phyloP scores from a whole-genome alignment of 805 yeast species.

The Wickerhamomyces hampshirensis region DNA sequence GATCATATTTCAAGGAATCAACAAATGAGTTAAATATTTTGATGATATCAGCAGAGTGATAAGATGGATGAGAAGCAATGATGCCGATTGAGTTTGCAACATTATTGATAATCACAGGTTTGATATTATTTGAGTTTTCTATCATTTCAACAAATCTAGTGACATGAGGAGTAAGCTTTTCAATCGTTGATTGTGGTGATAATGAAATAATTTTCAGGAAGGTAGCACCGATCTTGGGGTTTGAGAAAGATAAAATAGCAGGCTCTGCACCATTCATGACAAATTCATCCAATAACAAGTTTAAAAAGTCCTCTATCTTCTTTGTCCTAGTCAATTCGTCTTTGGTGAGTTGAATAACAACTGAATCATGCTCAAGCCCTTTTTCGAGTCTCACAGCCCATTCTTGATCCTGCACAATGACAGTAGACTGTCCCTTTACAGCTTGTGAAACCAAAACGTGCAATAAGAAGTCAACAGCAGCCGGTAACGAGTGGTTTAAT shows the following conservation, averaged over 20 bases:
- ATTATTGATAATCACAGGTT: constrained; percentile 26
- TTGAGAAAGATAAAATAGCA: constrained; percentile 20
- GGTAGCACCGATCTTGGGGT: constrained; percentile 31
- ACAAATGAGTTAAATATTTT: constrained; percentile 8
- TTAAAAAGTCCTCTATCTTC: constrained; percentile 31
- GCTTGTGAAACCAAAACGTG: constrained; percentile 66
- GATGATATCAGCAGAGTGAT: constrained; percentile 10
- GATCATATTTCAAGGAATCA: constrained; percentile 6
- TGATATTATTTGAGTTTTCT: constrained; percentile 13
- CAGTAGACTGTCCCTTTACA: constrained; percentile 43
- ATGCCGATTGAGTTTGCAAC: constrained; percentile 46
- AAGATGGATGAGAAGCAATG: constrained; percentile 38
- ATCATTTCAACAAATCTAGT: constrained; percentile 24
- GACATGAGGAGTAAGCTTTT: constrained; percentile 11
- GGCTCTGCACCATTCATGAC: constrained; percentile 11
- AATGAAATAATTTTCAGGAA: constrained; percentile 24
- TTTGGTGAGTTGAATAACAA: constrained; percentile 34
- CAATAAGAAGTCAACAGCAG: constrained; percentile 49
- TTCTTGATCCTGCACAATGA: constrained; percentile 62
- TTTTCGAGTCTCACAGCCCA: constrained; percentile 70
- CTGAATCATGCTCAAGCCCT: constrained; percentile 57
- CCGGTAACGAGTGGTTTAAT: constrained; percentile 30
- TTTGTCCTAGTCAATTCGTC: constrained; percentile 19
- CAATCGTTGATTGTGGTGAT: constrained; percentile 13
- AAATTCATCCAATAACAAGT: constrained; percentile 14